Evolutionary conservation across 202 grass and related monocot species (phyloP).

Genomic region (Eragrostis tef): DNA sequence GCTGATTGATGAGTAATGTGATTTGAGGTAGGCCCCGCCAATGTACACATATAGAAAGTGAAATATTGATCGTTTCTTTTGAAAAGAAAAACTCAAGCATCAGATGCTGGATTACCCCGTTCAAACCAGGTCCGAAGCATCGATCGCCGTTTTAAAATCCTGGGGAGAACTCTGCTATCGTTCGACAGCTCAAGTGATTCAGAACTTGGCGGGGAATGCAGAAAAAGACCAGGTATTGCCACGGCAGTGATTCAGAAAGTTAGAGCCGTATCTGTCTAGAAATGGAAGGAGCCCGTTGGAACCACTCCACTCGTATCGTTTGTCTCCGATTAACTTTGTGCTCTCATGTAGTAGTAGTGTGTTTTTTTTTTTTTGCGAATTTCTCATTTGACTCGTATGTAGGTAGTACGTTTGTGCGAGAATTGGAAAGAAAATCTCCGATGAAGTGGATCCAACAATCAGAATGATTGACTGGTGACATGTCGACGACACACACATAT

Average conservation of each 20-base stretch:
- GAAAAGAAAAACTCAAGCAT: neutral
- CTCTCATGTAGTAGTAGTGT: too few species aligned
- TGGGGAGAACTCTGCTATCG: neutral
- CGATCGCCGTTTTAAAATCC: neutral
- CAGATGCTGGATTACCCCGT: neutral
- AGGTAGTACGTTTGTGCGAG: too few species aligned
- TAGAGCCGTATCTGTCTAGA: neutral
- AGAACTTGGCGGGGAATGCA: neutral
- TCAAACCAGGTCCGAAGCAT: neutral
- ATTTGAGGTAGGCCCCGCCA: neutral
- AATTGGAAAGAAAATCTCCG: neutral
- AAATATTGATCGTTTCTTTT: neutral
- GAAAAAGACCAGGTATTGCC: neutral
- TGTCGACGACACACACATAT: neutral
- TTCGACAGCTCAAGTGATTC: neutral
- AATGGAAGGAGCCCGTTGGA: neutral
- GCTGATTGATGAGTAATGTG: neutral
- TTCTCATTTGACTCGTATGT: too few species aligned
- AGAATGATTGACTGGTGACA: conserved; percentile 22
- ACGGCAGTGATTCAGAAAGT: neutral
- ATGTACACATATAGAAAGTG: neutral
- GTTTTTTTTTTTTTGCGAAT: too few species aligned
- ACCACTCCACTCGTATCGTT: neutral
- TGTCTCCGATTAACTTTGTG: neutral
- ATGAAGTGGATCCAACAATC: conserved; percentile 18